Percentiles rank a stretch among this genome's conserved stretches.
Conservation (phyloP, 192 early-diverging fungal genomes). For the Backusella australiensis region DNA sequence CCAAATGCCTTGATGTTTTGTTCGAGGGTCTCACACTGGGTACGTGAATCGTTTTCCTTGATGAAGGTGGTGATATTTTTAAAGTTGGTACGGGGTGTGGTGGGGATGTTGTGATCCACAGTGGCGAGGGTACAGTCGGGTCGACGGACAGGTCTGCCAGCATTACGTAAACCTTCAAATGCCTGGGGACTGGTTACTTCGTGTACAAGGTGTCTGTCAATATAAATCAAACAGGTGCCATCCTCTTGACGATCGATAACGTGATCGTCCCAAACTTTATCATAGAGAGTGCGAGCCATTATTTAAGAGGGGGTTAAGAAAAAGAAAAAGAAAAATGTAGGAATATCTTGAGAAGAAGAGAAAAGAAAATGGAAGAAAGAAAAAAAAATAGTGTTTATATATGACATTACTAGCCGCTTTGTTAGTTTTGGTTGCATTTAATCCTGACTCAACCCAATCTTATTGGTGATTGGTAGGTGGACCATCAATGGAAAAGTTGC, state of each 20-base stretch:
- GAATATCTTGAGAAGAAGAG: conserved; percentile 1
- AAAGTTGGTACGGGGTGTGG: conserved; percentile 45
- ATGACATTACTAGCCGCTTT: background rate
- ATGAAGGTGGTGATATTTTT: conserved; percentile 59
- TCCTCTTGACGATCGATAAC: conserved; percentile 53
- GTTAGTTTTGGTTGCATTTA: background rate
- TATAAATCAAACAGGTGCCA: conserved; percentile 65
- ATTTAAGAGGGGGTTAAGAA: background rate
- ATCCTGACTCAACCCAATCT: conserved; percentile 19
- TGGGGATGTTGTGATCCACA: conserved; percentile 77
- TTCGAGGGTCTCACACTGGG: conserved; percentile 65
- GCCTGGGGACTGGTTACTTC: conserved; percentile 70
- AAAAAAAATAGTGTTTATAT: background rate
- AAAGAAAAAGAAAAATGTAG: background rate
- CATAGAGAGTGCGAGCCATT: conserved; percentile 57
- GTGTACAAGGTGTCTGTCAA: conserved; percentile 71
- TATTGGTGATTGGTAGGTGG: background rate
- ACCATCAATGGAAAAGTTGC: conserved; percentile 3
- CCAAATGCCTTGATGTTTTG: conserved; percentile 61
- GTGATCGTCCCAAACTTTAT: conserved; percentile 67
- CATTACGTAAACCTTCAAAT: conserved; percentile 65
- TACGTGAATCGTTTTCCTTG: conserved; percentile 56
- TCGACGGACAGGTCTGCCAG: conserved; percentile 52
- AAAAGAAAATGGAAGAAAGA: background rate
- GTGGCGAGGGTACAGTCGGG: conserved; percentile 65